These are phyloP conservation scores for Colletotrichum somersetense DNA, from an alignment of 2,329 filamentous ascomycete species.

Conservation along the genomic window DNA sequence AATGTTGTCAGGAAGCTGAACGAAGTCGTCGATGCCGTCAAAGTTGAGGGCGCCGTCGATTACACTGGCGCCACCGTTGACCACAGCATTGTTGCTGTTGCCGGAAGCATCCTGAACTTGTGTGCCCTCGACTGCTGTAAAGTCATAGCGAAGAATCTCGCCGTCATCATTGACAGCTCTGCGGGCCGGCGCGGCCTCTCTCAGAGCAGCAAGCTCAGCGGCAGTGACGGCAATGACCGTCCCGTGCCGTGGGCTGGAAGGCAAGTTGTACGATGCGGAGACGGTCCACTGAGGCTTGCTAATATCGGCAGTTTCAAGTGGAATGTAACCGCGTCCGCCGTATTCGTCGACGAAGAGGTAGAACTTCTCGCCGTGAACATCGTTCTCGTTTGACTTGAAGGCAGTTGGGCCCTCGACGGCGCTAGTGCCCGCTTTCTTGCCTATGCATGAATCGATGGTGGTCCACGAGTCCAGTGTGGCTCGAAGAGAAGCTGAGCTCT, in stretches of 20 bases:
- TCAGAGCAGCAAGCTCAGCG: constrained; percentile 55
- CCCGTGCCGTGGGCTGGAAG: constrained; percentile 64
- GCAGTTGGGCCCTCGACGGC: constrained; percentile 65
- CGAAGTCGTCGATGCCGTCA: constrained; percentile 45
- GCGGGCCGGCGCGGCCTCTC: constrained; percentile 30
- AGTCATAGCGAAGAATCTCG: constrained; percentile 45
- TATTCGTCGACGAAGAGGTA: constrained; percentile 70
- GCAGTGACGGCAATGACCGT: constrained; percentile 66
- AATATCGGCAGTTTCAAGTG: constrained; percentile 64
- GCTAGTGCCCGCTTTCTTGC: constrained; percentile 60
- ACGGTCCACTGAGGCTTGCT: constrained; percentile 63
- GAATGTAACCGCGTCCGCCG: constrained; percentile 63
- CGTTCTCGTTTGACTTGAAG: constrained; percentile 63
- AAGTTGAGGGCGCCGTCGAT: constrained; percentile 41
- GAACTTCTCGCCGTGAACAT: constrained; percentile 65
- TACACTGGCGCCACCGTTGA: constrained; percentile 43
- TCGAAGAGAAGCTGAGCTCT: constrained; percentile 58
- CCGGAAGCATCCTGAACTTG: constrained; percentile 43
- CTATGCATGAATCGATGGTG: constrained; percentile 62
- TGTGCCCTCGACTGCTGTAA: constrained; percentile 32
- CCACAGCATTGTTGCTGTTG: constrained; percentile 43
- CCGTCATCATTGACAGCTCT: constrained; percentile 37
- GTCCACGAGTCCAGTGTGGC: constrained; percentile 59
- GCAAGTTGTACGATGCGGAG: constrained; percentile 59
- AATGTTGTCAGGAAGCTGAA: constrained; percentile 45